A percentile compares a stretch with the other conserved stretches of the same genome.
phyloP scores from a whole-genome alignment of 2,329 filamentous ascomycete species.

The Gremmenia infestans region DNA sequence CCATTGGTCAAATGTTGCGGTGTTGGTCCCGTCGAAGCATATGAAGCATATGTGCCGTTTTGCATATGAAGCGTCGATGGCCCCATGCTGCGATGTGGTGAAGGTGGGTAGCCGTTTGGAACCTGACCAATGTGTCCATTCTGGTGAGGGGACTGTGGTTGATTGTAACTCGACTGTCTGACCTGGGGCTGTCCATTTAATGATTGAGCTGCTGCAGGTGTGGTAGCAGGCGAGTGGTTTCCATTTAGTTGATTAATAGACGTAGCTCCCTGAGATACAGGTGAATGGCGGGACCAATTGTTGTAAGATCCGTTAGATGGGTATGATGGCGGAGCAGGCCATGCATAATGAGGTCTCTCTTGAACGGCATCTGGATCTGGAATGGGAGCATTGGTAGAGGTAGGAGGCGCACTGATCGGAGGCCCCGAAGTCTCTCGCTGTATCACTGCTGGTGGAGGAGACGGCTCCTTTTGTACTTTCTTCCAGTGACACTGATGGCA shows the following conservation, averaged over 20 bases:
- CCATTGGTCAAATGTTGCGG: slow-evolving; percentile 33
- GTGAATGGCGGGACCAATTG: slow-evolving; percentile 48
- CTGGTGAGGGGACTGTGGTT: slow-evolving; percentile 40
- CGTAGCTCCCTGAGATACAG: slow-evolving; percentile 41
- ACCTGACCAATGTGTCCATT: slow-evolving; percentile 41
- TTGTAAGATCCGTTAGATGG: slow-evolving; percentile 36
- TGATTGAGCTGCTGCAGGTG: slow-evolving; percentile 25
- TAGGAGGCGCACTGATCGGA: slow-evolving; percentile 24
- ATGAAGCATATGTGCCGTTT: slow-evolving; percentile 26
- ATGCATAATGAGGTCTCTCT: slow-evolving; percentile 21
- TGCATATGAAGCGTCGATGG: slow-evolving; percentile 23
- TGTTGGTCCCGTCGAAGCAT: slow-evolving; percentile 28
- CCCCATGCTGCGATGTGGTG: slow-evolving; percentile 22
- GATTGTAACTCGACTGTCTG: slow-evolving; percentile 17
- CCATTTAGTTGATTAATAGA: slow-evolving; percentile 48
- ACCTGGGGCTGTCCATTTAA: slow-evolving; percentile 19
- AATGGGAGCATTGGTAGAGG: slow-evolving; percentile 23
- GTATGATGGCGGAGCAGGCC: slow-evolving; percentile 35
- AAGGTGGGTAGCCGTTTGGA: slow-evolving; percentile 38
- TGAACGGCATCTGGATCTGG: slow-evolving; percentile 27
- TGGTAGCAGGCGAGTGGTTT: slow-evolving; percentile 24
- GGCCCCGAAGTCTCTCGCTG: slow-evolving; percentile 18
- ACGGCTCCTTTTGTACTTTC: slow-evolving; percentile 37
- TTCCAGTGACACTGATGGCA: slow-evolving; percentile 67
- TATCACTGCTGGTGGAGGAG: slow-evolving; percentile 15